Evolutionary conservation across 2,329 filamentous ascomycete genomes (phyloP).

Genomic region (Fulvia fulva): DNA sequence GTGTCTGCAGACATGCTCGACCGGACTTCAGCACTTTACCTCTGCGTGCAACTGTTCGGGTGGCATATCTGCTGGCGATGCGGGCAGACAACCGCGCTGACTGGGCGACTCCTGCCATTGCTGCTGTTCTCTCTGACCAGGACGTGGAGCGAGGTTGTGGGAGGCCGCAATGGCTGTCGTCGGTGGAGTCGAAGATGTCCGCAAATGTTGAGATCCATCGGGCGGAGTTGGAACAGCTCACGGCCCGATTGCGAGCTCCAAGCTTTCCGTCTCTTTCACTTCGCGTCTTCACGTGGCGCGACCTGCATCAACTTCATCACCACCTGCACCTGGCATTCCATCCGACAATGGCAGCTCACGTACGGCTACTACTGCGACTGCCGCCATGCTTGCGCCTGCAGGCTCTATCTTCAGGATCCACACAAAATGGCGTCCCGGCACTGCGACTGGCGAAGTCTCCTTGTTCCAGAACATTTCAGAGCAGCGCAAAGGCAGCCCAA

Average conservation of each 20-base stretch:
- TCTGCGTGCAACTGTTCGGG: slow-evolving; percentile 23
- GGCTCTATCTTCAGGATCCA: slow-evolving; percentile 5
- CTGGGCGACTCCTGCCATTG: slow-evolving; percentile 31
- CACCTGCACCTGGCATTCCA: too few relatives aligned
- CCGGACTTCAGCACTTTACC: slow-evolving; percentile 14
- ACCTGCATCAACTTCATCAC: slow-evolving; percentile 4
- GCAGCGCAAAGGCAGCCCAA: not conserved
- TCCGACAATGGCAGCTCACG: slow-evolving; percentile 13
- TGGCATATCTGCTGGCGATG: slow-evolving; percentile 27
- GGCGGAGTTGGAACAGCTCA: not conserved
- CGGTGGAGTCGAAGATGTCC: slow-evolving; percentile 3
- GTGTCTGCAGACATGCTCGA: not conserved
- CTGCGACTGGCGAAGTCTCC: not conserved
- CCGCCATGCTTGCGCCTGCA: slow-evolving; percentile 21
- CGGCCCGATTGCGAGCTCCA: not conserved
- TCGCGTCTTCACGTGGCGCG: slow-evolving; percentile 12
- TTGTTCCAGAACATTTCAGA: not conserved
- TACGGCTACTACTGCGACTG: slow-evolving; percentile 19
- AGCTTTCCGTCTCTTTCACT: not conserved
- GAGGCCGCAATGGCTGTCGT: slow-evolving; percentile 12
- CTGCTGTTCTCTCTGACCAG: slow-evolving; percentile 1
- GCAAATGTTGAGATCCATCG: slow-evolving; percentile 5
- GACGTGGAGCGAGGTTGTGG: not conserved
- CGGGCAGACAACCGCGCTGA: slow-evolving; percentile 29
- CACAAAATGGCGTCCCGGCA: not conserved